These are phyloP conservation scores for Leccinum barrowsii DNA, from an alignment of 768 basidiomycete species.

Conservation along the genomic window DNA sequence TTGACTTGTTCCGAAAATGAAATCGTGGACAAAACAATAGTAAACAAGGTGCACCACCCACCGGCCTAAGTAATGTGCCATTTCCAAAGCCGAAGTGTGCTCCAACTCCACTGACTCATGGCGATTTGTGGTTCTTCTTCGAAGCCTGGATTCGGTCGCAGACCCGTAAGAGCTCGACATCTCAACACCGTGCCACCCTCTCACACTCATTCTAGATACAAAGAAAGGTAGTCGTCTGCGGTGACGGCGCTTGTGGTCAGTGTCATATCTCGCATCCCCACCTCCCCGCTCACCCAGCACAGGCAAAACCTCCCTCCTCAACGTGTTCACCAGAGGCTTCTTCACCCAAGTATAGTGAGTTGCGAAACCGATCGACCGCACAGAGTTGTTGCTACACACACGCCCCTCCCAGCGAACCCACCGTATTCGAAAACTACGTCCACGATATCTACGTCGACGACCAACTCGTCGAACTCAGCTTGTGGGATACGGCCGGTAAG, in stretches of 20 bases:
- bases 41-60: slow-evolving; percentile 17
- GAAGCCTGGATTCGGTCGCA: slow-evolving; percentile 50
- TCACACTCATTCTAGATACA: slow-evolving; percentile 35
- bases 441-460: slow-evolving; percentile 87
- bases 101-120: slow-evolving; percentile 34
- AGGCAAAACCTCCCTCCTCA: slow-evolving; percentile 83
- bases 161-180: slow-evolving; percentile 25
- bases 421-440: slow-evolving; percentile 97
- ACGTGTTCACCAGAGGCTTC: slow-evolving; percentile 87
- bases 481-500: slow-evolving; percentile 97
- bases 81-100: neutral
- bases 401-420: slow-evolving; percentile 62
- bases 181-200: slow-evolving; percentile 2
- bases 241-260: slow-evolving; percentile 90
- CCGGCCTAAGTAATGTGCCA: neutral
- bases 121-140: slow-evolving; percentile 55
- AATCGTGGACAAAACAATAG: slow-evolving; percentile 16
- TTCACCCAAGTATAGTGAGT: slow-evolving; percentile 92
- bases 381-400: neutral
- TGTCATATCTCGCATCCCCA: neutral
- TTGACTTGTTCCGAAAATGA: neutral
- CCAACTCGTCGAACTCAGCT: slow-evolving; percentile 80
- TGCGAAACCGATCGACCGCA: slow-evolving; percentile 6
- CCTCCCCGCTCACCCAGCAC: slow-evolving; percentile 9
- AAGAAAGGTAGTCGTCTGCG: slow-evolving; percentile 83